A percentile compares a stretch with the other conserved stretches of the same genome.
Conservation (phyloP, 805 yeast species). For the Ogataea ramenticola region DNA sequence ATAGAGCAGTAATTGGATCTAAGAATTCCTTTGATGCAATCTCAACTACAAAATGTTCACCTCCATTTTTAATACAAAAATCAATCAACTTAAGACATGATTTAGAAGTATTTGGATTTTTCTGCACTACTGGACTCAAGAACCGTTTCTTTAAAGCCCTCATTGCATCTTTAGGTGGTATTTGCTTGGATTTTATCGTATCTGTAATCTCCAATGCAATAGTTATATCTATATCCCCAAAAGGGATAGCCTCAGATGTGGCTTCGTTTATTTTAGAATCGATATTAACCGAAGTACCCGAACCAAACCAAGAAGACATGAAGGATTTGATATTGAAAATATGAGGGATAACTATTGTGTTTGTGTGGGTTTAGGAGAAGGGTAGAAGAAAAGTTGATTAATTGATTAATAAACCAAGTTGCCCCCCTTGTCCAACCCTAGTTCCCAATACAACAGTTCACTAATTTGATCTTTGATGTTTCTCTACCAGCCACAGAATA, state of each 20-base stretch:
- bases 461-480: too few species aligned
- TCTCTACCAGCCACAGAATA: too few species aligned
- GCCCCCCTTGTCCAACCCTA: too few species aligned
- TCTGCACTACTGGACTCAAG: constrained; percentile 39
- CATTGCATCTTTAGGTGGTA: constrained; percentile 78
- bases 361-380: too few species aligned
- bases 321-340: too few species aligned
- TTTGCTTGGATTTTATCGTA: constrained; percentile 70
- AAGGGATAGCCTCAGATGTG: constrained; percentile 84
- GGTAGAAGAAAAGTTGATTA: too few species aligned
- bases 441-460: too few species aligned
- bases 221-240: constrained; percentile 76
- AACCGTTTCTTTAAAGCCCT: constrained; percentile 72
- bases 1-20: constrained; percentile 58
- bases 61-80: constrained; percentile 88
- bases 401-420: too few species aligned
- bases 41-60: constrained; percentile 74
- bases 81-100: constrained; percentile 75
- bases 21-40: constrained; percentile 79
- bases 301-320: constrained; percentile 48
- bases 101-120: constrained; percentile 75
- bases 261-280: constrained; percentile 68
- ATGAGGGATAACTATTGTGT: too few species aligned
- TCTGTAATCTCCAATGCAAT: constrained; percentile 81
- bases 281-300: constrained; percentile 29